phyloP scores from a whole-genome alignment of 2,329 filamentous ascomycete species.

The Diaporthe destruens region DNA sequence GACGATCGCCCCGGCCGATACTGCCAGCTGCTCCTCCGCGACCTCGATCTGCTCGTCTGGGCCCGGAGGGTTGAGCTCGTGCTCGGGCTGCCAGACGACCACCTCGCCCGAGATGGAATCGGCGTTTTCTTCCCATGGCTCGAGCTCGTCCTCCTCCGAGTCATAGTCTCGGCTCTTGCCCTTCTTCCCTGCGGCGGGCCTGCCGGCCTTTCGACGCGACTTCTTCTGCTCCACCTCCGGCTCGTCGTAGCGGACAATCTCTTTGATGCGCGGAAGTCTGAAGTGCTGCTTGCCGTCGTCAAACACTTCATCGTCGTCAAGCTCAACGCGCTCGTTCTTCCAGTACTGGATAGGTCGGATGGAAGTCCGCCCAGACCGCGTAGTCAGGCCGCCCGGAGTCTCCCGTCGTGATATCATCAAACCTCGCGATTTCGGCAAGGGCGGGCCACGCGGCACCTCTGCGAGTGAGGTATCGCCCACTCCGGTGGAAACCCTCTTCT shows the following conservation, averaged over 20 bases:
- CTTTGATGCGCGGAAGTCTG: constrained; percentile 78
- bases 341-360: constrained; percentile 86
- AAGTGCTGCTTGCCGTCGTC: constrained; percentile 62
- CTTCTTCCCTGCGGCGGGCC: constrained; percentile 46
- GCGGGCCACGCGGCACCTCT: constrained; percentile 65
- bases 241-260: constrained; percentile 81
- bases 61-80: constrained; percentile 65
- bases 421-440: constrained; percentile 67
- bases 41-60: constrained; percentile 68
- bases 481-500: constrained; percentile 54
- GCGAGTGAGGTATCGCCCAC: constrained; percentile 62
- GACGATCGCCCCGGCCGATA: constrained; percentile 67
- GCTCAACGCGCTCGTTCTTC: constrained; percentile 85
- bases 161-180: constrained; percentile 51
- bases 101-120: constrained; percentile 75
- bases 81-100: constrained; percentile 71
- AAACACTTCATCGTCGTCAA: constrained; percentile 67
- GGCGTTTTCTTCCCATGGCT: constrained; percentile 79
- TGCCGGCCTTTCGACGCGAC: constrained; percentile 33
- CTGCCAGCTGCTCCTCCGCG: constrained; percentile 67
- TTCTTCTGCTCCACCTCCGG: constrained; percentile 53
- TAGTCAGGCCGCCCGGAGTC: constrained; percentile 61
- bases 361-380: constrained; percentile 82
- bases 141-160: constrained; percentile 65
- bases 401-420: constrained; percentile 65